Base-by-base conservation (phyloP, 2,329 filamentous ascomycete species). In the Sporothrix pseudoabietina region DNA sequence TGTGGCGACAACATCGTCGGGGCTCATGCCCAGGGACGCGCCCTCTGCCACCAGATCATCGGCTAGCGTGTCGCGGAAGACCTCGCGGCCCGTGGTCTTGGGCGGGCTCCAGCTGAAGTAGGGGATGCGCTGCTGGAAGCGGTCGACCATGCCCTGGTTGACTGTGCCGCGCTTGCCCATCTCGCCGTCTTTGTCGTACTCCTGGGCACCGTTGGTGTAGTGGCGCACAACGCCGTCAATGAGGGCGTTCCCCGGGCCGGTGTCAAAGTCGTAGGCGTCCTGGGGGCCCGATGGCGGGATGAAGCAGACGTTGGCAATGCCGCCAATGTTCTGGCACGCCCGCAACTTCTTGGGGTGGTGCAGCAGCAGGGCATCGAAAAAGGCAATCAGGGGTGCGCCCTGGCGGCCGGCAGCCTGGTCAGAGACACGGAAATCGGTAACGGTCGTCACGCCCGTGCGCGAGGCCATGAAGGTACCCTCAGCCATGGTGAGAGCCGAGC, bases 281-380 rank as follows among this genome's bases (percentile, higher is more conserved):
- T 81, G 80, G 16, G 79, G 76, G 41, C 79, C 79, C 69, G 86
- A 82, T 0, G 86, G 84, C 3, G 86, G 86, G 69, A 89, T 87
- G 79, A 89, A 89, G 80, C 85, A 89, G 32, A 90, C 85, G 76
- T 88, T 90, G 41, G 85, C 86, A 57, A 90, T 88, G 44, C 88
- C 87, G 69, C 87, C 87, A 71, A 90, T 89, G 77, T 89, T 89
- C 77, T 90, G 86, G 78, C 87, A 89, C 2, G 86, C 87, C 35
- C 88, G 84, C 8, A 88, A 80, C 78, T 87, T 88, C 4, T 80
- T 85, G 0, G 87, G 85, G 76, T 90, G 86, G 75, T 87, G 85
- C 22, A 90, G 81, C 10, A 89, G 77, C 4, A 89, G 80, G 0
- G 84, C 83, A 75, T 90, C 87, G 76, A 90, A 87, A 76, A 89